A percentile compares a stretch with the other conserved stretches of the same genome.
These are phyloP conservation scores for Helianthus tuberosus DNA, from an alignment of 129 eudicot genomes.

Conservation along the genomic window DNA sequence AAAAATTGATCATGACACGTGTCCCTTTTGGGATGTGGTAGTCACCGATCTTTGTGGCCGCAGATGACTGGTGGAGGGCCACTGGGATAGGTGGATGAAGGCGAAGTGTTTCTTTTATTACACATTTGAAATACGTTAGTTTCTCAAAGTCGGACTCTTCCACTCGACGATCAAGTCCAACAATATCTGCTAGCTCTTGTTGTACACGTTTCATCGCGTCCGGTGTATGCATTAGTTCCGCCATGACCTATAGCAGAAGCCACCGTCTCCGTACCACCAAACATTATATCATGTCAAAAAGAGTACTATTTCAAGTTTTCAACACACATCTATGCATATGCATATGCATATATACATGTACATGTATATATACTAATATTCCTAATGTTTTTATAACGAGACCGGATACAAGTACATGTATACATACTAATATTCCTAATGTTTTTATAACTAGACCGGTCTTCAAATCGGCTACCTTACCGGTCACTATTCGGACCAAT, in stretches of 20 bases:
- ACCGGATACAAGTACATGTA: too few relatives aligned
- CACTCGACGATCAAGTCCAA: conserved; percentile 51
- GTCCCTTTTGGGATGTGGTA: conserved; percentile 45
- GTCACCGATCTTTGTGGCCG: conserved; percentile 49
- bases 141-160: conserved; percentile 62
- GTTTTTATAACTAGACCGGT: too few relatives aligned
- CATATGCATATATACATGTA: too few relatives aligned
- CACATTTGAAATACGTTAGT: conserved; percentile 51
- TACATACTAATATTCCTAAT: too few relatives aligned
- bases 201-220: conserved; percentile 51
- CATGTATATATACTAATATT: too few relatives aligned
- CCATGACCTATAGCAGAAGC: conserved; percentile 71
- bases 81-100: conserved; percentile 79
- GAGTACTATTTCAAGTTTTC: too few relatives aligned
- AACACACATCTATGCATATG: too few relatives aligned
- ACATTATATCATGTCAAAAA: conserved; percentile 28
- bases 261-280: conserved; percentile 76
- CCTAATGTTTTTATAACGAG: too few relatives aligned
- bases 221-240: conserved; percentile 63
- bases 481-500: too few relatives aligned
- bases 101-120: conserved; percentile 56
- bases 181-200: conserved; percentile 54
- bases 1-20: conserved; percentile 45
- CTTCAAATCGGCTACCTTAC: too few relatives aligned
- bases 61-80: conserved; percentile 66